A percentile compares a stretch with the other conserved stretches of the same genome.
These are phyloP conservation scores for Cenchrus purpureus DNA, from an alignment of 176 grass and related monocot genomes.

Conservation along the genomic window DNA sequence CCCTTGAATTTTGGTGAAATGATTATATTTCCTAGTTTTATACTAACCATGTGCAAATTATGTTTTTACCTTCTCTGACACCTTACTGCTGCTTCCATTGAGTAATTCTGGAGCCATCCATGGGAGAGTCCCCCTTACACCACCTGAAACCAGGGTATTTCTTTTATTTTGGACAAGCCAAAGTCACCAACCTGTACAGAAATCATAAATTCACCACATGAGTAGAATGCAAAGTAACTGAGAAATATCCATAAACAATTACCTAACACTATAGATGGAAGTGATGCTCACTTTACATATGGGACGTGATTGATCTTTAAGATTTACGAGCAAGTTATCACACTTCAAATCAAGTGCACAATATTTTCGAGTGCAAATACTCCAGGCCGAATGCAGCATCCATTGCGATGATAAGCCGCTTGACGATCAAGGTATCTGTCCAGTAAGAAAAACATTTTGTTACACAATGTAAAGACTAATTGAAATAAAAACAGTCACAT, in stretches of 20 bases:
- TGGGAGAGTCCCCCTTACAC: slow-evolving; percentile 84
- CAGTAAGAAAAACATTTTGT: slow-evolving; percentile 36
- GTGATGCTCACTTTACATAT: slow-evolving; percentile 72
- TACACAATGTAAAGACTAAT: slow-evolving; percentile 36
- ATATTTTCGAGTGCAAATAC: slow-evolving; percentile 96
- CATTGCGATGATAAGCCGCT: slow-evolving; percentile 88
- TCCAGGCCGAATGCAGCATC: slow-evolving; percentile 94
- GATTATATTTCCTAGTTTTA: neutral
- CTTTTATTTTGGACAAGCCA: slow-evolving; percentile 89
- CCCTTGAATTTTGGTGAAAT: neutral
- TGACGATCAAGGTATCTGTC: slow-evolving; percentile 81
- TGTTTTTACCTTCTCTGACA: slow-evolving; percentile 80
- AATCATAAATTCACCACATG: slow-evolving; percentile 13
- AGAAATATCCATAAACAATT: slow-evolving; percentile 20
- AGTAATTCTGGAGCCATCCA: slow-evolving; percentile 95
- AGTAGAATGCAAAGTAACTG: slow-evolving; percentile 28
- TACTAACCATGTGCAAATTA: neutral
- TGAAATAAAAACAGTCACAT: neutral
- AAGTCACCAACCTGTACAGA: slow-evolving; percentile 83
- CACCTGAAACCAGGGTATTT: slow-evolving; percentile 93
- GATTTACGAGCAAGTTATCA: slow-evolving; percentile 93
- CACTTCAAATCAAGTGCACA: slow-evolving; percentile 96
- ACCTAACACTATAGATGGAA: slow-evolving; percentile 29
- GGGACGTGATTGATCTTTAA: slow-evolving; percentile 90
- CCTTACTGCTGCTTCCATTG: slow-evolving; percentile 87